These are phyloP conservation scores for Polytrichum formosum DNA, from an alignment of 225 moss, liverwort and hornwort species.

Conservation along the genomic window DNA sequence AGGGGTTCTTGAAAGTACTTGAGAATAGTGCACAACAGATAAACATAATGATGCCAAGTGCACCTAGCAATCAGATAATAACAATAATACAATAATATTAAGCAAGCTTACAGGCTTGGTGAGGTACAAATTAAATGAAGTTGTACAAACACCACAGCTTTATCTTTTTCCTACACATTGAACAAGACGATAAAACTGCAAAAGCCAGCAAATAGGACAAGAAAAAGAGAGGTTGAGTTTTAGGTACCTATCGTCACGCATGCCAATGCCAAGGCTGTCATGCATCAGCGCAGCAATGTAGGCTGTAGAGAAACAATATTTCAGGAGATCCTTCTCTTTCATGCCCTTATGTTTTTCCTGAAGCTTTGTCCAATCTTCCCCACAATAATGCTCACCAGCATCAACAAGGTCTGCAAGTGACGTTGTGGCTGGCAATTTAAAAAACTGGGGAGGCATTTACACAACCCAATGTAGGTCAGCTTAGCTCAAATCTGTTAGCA, in stretches of 20 bases:
- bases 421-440: constrained; percentile 57
- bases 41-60: not conserved
- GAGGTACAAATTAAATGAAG: too few species aligned
- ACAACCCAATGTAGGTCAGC: not conserved
- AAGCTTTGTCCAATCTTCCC: constrained; percentile 50
- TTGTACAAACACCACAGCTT: too few species aligned
- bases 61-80: not conserved
- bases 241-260: constrained; percentile 53
- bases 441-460: constrained; percentile 34
- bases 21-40: not conserved
- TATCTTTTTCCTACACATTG: too few species aligned
- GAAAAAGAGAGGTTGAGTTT: too few species aligned
- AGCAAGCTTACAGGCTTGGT: too few species aligned
- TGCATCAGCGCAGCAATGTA: constrained; percentile 69
- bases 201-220: too few species aligned
- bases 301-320: constrained; percentile 64
- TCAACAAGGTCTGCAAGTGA: constrained; percentile 47
- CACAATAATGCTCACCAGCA: constrained; percentile 68
- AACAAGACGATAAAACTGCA: too few species aligned
- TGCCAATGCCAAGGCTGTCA: constrained; percentile 59
- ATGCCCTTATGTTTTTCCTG: constrained; percentile 35
- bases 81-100: not conserved
- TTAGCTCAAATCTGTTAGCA: not conserved
- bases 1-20: not conserved
- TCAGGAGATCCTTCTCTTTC: constrained; percentile 52